phyloP scores from a whole-genome alignment of 441 rosid species.

The Pelargonium australe region DNA sequence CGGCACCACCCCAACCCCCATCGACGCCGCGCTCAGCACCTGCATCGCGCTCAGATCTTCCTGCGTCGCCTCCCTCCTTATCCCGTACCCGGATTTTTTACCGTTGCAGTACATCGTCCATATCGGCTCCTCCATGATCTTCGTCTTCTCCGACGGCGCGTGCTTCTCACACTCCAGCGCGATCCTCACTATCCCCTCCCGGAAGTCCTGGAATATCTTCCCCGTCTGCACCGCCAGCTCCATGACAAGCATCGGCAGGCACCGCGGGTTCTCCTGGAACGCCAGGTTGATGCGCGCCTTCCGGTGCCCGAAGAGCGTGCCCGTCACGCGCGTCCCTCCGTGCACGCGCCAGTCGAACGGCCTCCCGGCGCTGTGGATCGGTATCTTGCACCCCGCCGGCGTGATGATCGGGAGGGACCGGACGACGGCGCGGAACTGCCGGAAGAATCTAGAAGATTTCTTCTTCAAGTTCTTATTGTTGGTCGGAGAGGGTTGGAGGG shows the following conservation, averaged over 20 bases:
- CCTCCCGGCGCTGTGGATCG: slow-evolving; percentile 47
- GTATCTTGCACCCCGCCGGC: slow-evolving; percentile 50
- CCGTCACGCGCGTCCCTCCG: slow-evolving; percentile 71
- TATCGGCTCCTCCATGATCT: slow-evolving; percentile 55
- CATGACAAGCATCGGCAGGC: slow-evolving; percentile 50
- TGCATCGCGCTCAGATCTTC: slow-evolving; percentile 73
- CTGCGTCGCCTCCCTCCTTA: slow-evolving; percentile 60
- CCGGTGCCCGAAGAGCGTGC: slow-evolving; percentile 65
- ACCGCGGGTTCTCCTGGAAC: slow-evolving; percentile 64
- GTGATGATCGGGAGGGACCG: slow-evolving; percentile 68
- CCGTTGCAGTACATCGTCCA: slow-evolving; percentile 81
- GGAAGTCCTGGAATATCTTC: slow-evolving; percentile 67
- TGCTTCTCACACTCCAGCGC: slow-evolving; percentile 77
- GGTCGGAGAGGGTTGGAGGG: background rate
- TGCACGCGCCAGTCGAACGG: too few relatives aligned
- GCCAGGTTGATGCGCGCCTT: slow-evolving; percentile 59
- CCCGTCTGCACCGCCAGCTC: slow-evolving; percentile 68
- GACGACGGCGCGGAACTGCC: slow-evolving; percentile 59
- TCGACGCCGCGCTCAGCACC: slow-evolving; percentile 58
- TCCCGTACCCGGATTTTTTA: slow-evolving; percentile 63
- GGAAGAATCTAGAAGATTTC: slow-evolving; percentile 13
- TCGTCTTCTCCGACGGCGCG: slow-evolving; percentile 43
- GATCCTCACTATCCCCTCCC: slow-evolving; percentile 56
- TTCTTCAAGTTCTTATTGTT: background rate
- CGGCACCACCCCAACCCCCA: too few relatives aligned